Percentiles rank a stretch among this genome's conserved stretches.
Evolutionary conservation across 169 alveolate species (phyloP).

Genomic region (Cryptosporidium tyzzeri): DNA sequence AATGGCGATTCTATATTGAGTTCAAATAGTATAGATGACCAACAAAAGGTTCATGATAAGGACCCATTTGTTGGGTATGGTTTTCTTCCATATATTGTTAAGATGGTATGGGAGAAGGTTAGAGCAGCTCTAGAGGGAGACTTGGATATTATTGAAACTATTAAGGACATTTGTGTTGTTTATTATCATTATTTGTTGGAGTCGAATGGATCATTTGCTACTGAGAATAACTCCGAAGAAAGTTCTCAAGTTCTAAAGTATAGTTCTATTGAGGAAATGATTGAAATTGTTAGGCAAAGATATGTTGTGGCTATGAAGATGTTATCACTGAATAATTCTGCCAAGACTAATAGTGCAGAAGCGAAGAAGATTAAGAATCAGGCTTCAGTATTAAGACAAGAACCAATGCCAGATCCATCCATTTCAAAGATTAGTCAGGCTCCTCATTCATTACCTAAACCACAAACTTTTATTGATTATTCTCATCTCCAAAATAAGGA

Average conservation of each 20-base stretch:
- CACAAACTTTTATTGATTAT: neutral
- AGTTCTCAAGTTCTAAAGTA: neutral
- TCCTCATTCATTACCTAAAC: neutral
- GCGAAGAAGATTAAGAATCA: constrained; percentile 6
- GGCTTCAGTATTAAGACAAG: neutral
- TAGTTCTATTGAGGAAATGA: constrained; percentile 62
- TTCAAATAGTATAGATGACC: neutral
- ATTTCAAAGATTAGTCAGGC: neutral
- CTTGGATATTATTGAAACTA: constrained; percentile 35
- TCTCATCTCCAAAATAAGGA: neutral
- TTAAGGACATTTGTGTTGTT: constrained; percentile 69
- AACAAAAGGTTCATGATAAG: neutral
- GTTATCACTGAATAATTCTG: constrained; percentile 56
- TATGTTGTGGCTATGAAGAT: constrained; percentile 72
- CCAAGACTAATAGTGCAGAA: constrained; percentile 31
- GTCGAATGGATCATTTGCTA: constrained; percentile 32
- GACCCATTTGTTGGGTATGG: constrained; percentile 3
- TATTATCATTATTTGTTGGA: constrained; percentile 69
- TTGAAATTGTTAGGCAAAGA: constrained; percentile 67
- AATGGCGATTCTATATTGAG: neutral
- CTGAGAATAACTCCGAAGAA: neutral
- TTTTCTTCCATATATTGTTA: constrained; percentile 54
- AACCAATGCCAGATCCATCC: neutral
- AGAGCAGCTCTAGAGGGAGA: constrained; percentile 40
- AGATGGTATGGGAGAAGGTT: constrained; percentile 49